Base-by-base conservation (phyloP, 495 filamentous ascomycete genomes). In the Bathelium albidoporum region DNA sequence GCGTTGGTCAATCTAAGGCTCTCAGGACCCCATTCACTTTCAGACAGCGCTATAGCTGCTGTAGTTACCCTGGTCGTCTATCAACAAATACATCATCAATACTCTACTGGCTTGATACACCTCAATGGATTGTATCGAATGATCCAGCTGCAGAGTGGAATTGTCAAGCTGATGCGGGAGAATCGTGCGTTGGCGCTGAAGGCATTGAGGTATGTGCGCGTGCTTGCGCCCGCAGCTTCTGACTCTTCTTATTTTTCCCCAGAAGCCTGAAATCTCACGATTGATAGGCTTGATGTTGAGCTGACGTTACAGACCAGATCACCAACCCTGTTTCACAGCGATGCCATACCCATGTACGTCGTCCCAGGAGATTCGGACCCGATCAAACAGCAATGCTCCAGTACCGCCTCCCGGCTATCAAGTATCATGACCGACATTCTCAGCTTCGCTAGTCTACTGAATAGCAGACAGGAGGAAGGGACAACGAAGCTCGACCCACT, bases 71-170 rank as follows among this genome's bases (percentile, higher is more conserved):
- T 71, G 9, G 65, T 63, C 53, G 65, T 70, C 58, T 71, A 70
- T 59, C 68, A 70, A 43, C 68, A 66, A 3, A 59, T 70, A 53
- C 67, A 71, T 61, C 63, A 60, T 39, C 68, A 70, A 34, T 59
- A 65, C 36, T 55, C 63, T 22, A 61, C 63, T 29, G 69, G 68
- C 20, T 32, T 71, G 55, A 60, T 71, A 53, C 69, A 71, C 66
- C 59, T 71, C 24, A 61, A 65, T 5, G 69, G 69, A n/a, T 64
- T 72, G 32, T 62, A 62, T 64, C 66, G 64, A 63, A 64, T 72
- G 65, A 68, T 66, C 59, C 32, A 66, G 32, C 32, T 70, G 59
- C 68, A 65, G 59, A 68, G 70, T 41, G 67, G 70, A 45, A 69
- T 71, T 24, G 58, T 36, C n/a, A 67, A 59, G 64, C 61, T 66